Evolutionary conservation across 2,329 filamentous ascomycete genomes (phyloP).

Genomic region (Thelonectria rubi): DNA sequence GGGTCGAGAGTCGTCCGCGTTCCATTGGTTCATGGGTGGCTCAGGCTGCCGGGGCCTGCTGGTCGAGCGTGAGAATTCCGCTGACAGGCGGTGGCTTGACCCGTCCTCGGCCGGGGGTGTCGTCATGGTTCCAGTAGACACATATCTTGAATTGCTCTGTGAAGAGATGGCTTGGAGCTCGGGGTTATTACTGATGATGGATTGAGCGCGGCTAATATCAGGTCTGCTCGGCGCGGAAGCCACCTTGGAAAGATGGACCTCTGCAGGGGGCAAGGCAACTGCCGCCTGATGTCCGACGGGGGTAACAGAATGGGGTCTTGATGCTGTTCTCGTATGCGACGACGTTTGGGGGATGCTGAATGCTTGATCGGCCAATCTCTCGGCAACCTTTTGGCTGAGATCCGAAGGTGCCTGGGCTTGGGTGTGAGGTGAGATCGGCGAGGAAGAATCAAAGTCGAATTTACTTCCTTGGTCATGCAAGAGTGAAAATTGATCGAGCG

Average conservation of each 20-base stretch:
- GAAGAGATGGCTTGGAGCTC: conserved; percentile 67
- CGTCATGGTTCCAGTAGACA: conserved; percentile 83
- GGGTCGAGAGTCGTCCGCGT: conserved; percentile 34
- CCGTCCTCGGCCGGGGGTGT: conserved; percentile 58
- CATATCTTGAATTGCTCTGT: conserved; percentile 51
- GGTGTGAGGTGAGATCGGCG: conserved; percentile 58
- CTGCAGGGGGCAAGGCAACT: conserved; percentile 39
- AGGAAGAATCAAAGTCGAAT: conserved; percentile 80
- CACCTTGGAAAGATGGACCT: conserved; percentile 49
- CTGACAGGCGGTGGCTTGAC: conserved; percentile 31
- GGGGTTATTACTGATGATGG: conserved; percentile 70
- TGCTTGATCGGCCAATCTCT: conserved; percentile 84
- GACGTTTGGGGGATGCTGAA: conserved; percentile 65
- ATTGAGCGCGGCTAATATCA: conserved; percentile 68
- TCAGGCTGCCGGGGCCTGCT: conserved; percentile 43
- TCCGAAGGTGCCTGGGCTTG: conserved; percentile 56
- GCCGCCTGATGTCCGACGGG: conserved; percentile 39
- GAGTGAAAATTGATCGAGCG: conserved; percentile 90
- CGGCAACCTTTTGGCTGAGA: conserved; percentile 73
- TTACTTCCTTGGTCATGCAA: conserved; percentile 84
- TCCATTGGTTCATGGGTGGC: conserved; percentile 24
- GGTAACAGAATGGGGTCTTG: conserved; percentile 46
- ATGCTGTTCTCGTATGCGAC: conserved; percentile 32
- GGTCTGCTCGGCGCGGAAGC: conserved; percentile 53
- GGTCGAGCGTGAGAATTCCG: conserved; percentile 40